Percentiles rank a stretch among this genome's conserved stretches.
phyloP scores from a whole-genome alignment of 1,284 basidiomycete species.

The Trichosporon asahii region DNA sequence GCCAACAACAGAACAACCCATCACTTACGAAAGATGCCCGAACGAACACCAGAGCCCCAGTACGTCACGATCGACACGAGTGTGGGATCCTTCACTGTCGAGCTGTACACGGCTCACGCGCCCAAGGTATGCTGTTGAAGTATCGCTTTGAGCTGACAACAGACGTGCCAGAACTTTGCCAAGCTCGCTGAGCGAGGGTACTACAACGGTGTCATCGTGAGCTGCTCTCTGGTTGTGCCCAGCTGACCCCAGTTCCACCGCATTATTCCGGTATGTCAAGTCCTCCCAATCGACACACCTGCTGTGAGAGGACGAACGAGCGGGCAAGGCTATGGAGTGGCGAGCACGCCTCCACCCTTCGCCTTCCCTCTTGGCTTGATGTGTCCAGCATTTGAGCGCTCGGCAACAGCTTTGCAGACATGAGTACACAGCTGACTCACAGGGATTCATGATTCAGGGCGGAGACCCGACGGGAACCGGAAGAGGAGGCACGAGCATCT shows the following conservation, averaged over 20 bases:
- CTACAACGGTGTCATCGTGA: slow-evolving; percentile 68
- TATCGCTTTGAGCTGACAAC: slow-evolving; percentile 6
- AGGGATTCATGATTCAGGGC: slow-evolving; percentile 95
- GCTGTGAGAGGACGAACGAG: no score
- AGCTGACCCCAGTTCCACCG: slow-evolving; percentile 65
- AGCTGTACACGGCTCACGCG: slow-evolving; percentile 86
- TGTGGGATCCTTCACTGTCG: slow-evolving; percentile 79
- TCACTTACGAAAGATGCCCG: slow-evolving; percentile 13
- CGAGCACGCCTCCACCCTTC: neutral
- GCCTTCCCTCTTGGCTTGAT: no score
- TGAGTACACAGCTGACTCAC: slow-evolving; percentile 6
- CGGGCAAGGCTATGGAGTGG: no score
- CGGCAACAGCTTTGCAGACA: no score
- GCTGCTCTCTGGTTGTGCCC: neutral
- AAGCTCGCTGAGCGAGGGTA: slow-evolving; percentile 72
- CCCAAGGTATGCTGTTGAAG: slow-evolving; percentile 66
- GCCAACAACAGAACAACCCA: neutral
- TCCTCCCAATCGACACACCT: slow-evolving; percentile 20
- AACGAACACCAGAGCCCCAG: slow-evolving; percentile 5
- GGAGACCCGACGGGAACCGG: slow-evolving; percentile 95
- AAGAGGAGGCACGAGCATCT: slow-evolving; percentile 86
- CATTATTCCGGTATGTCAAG: slow-evolving; percentile 69
- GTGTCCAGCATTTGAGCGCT: no score
- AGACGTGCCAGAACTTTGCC: slow-evolving; percentile 93
- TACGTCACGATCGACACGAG: slow-evolving; percentile 76